These are phyloP conservation scores for Panicum miliaceum DNA, from an alignment of 176 grass and related monocot genomes.

Conservation along the genomic window DNA sequence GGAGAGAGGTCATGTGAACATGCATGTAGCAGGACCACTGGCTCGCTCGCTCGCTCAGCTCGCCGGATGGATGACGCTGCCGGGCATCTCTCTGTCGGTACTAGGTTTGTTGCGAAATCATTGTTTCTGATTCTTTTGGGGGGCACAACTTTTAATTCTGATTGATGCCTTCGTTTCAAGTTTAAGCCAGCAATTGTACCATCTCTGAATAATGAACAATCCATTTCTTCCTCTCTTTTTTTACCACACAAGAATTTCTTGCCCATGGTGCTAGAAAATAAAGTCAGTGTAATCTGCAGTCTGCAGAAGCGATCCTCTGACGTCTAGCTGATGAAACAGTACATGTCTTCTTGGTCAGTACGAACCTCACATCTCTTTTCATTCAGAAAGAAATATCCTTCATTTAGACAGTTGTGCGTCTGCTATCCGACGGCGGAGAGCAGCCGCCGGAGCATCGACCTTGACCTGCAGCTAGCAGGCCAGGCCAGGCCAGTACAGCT, in stretches of 20 bases:
- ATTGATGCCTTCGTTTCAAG: not conserved
- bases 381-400: not conserved
- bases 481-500: no score
- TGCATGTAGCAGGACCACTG: conserved; percentile 20
- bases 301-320: no score
- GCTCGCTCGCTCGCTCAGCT: not conserved
- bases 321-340: no score
- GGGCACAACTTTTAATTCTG: not conserved
- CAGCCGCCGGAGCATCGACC: not conserved
- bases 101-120: conserved; percentile 39
- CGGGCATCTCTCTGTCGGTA: conserved; percentile 7
- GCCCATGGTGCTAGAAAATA: not conserved
- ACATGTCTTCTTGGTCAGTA: not conserved
- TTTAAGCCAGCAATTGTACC: not conserved
- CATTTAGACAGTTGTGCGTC: no score
- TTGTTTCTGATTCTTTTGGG: not conserved
- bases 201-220: no score
- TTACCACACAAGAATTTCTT: not conserved
- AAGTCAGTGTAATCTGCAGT: no score
- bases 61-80: conserved; percentile 1
- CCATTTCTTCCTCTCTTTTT: no score
- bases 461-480: not conserved
- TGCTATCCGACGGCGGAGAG: not conserved
- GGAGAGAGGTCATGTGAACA: conserved; percentile 33
- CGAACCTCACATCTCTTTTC: not conserved